Percentiles rank a stretch among this genome's conserved stretches.
Evolutionary conservation across 768 basidiomycete species (phyloP).

Genomic region (Mycena metata): DNA sequence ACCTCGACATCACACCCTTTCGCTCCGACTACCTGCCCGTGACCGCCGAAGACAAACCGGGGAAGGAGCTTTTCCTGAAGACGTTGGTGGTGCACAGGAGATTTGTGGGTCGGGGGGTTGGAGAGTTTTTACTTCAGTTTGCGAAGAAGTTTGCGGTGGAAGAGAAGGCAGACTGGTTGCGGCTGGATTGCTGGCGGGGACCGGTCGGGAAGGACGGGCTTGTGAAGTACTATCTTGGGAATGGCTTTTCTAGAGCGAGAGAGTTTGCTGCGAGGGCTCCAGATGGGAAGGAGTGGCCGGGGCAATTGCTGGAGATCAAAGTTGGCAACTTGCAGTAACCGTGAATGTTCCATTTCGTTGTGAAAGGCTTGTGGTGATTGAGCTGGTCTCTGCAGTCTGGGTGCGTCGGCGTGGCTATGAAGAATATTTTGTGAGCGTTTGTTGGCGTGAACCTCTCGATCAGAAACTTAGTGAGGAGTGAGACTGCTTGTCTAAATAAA

Average conservation of each 20-base stretch:
- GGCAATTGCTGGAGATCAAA: conserved; percentile 33
- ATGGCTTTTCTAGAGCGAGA: conserved; percentile 27
- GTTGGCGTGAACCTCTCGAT: too few relatives aligned
- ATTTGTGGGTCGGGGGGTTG: conserved; percentile 28
- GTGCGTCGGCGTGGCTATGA: too few relatives aligned
- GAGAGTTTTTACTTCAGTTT: conserved; percentile 24
- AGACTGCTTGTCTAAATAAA: too few relatives aligned
- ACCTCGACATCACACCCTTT: conserved; percentile 26
- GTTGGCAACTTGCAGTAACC: conserved; percentile 8
- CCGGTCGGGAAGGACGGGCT: conserved; percentile 32
- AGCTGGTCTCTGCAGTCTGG: too few relatives aligned
- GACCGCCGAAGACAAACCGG: conserved; percentile 25
- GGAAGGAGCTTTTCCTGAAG: conserved; percentile 30
- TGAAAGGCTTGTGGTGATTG: not conserved
- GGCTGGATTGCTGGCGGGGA: conserved; percentile 35
- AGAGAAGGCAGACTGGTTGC: conserved; percentile 31
- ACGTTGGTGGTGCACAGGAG: conserved; percentile 21
- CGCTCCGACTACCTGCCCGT: conserved; percentile 34
- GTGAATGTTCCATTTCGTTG: not conserved
- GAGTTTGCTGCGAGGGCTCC: conserved; percentile 12
- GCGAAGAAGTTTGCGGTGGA: conserved; percentile 24
- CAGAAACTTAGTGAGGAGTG: too few relatives aligned
- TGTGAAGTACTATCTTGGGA: conserved; percentile 28
- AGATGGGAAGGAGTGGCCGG: conserved; percentile 20
- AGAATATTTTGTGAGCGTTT: too few relatives aligned